Percentiles rank a stretch among this genome's conserved stretches.
These are phyloP conservation scores for Rhynchospora breviuscula DNA, from an alignment of 176 grass and related monocot genomes.

Conservation along the genomic window DNA sequence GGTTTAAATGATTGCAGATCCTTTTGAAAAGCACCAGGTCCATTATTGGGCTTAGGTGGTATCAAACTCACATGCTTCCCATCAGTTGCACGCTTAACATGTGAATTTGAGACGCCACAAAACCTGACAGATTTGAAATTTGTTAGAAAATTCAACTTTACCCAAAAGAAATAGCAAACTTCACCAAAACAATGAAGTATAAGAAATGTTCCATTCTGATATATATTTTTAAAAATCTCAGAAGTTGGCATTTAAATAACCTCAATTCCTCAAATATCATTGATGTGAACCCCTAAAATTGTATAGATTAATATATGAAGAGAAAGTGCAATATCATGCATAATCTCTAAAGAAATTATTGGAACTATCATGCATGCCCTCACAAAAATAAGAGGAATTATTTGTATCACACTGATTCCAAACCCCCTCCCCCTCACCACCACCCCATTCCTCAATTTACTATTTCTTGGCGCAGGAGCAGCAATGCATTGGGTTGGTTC, in stretches of 20 bases:
- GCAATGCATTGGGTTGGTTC: neutral
- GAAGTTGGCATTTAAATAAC: neutral
- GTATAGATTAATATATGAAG: neutral
- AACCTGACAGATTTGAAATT: constrained; percentile 47
- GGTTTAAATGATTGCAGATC: constrained; percentile 39
- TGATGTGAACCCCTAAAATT: neutral
- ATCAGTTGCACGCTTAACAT: constrained; percentile 51
- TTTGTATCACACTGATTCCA: neutral
- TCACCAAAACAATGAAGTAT: neutral
- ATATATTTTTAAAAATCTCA: neutral
- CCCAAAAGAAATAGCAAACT: neutral
- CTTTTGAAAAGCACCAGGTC: constrained; percentile 48
- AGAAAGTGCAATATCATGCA: neutral
- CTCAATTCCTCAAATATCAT: neutral
- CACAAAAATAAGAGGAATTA: neutral
- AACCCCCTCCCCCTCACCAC: neutral
- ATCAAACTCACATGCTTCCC: constrained; percentile 41
- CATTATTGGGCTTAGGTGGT: constrained; percentile 37
- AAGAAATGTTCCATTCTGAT: neutral
- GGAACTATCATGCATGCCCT: neutral
- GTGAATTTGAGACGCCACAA: constrained; percentile 73
- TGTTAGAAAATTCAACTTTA: neutral
- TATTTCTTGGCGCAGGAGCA: neutral
- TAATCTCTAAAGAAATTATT: neutral
- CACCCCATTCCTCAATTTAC: neutral